Conservation (phyloP, 2,329 filamentous ascomycete species). For the Epichloe baconii region DNA sequence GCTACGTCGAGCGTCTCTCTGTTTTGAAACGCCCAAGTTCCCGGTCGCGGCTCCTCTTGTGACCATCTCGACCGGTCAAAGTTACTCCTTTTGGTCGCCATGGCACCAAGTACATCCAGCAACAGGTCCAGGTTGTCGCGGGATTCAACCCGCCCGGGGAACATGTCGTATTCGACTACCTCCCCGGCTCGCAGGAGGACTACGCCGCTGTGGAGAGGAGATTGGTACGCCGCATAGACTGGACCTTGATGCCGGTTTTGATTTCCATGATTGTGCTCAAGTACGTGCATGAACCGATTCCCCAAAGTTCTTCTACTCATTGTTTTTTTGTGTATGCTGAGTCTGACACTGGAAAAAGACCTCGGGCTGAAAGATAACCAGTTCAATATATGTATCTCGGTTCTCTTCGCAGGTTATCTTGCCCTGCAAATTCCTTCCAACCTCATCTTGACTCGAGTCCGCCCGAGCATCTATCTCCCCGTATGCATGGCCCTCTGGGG, state of each 20-base stretch:
- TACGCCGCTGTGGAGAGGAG: constrained; percentile 3
- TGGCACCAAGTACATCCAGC: not conserved
- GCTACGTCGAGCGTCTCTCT: not conserved
- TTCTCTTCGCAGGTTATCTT: constrained; percentile 24
- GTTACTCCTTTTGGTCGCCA: not conserved
- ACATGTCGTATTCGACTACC: not conserved
- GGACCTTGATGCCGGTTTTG: constrained; percentile 5
- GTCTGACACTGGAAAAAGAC: not conserved
- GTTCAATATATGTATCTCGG: constrained; percentile 16
- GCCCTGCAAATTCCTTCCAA: constrained; percentile 24
- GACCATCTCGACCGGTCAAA: not conserved
- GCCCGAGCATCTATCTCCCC: constrained; percentile 30
- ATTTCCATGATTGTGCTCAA: constrained; percentile 6
- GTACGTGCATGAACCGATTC: not conserved
- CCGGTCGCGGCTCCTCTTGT: not conserved
- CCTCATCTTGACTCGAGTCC: constrained; percentile 25
- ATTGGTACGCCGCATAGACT: constrained; percentile 2
- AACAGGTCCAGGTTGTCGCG: not conserved
- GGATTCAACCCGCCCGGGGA: not conserved
- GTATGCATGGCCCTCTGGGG: constrained; percentile 25
- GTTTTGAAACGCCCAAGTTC: not conserved
- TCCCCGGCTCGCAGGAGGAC: constrained; percentile 1
- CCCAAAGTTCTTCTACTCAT: not conserved
- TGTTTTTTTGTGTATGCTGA: not conserved
- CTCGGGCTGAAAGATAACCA: not conserved